Evolutionary conservation across 2,329 filamentous ascomycete species (phyloP).

Genomic region (Verticillium klebahnii): DNA sequence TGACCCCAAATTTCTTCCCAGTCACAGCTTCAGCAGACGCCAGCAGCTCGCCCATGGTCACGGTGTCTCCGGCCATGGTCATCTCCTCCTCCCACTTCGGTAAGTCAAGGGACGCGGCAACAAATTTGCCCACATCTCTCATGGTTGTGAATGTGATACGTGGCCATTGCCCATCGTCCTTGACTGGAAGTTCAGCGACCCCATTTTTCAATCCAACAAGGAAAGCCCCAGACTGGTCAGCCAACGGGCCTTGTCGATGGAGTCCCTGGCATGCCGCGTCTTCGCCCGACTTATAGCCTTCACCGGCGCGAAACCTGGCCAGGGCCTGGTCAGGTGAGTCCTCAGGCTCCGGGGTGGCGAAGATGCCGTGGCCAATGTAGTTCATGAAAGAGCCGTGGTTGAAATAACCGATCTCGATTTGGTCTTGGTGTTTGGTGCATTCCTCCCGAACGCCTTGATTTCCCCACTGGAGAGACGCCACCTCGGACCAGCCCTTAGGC

Average conservation of each 20-base stretch:
- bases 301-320: background rate
- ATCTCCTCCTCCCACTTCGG: conserved; percentile 1
- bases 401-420: background rate
- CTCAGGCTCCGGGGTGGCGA: background rate
- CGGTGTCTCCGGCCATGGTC: background rate
- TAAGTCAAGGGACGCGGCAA: background rate
- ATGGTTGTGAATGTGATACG: background rate
- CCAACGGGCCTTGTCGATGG: background rate
- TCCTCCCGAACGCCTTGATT: background rate
- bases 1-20: background rate
- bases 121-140: background rate
- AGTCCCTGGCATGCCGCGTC: background rate
- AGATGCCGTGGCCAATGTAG: background rate
- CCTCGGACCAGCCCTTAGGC: background rate
- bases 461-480: background rate
- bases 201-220: background rate
- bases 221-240: background rate
- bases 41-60: conserved; percentile 1
- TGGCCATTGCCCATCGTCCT: background rate
- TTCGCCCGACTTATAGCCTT: background rate
- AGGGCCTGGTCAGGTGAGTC: background rate
- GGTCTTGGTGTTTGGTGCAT: background rate
- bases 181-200: background rate
- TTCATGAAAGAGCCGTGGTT: conserved; percentile 1
- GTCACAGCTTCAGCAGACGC: background rate